A percentile compares a stretch with the other conserved stretches of the same genome.
Conservation (phyloP, 352 stramenopile species). For the Vaucheria bursata region DNA sequence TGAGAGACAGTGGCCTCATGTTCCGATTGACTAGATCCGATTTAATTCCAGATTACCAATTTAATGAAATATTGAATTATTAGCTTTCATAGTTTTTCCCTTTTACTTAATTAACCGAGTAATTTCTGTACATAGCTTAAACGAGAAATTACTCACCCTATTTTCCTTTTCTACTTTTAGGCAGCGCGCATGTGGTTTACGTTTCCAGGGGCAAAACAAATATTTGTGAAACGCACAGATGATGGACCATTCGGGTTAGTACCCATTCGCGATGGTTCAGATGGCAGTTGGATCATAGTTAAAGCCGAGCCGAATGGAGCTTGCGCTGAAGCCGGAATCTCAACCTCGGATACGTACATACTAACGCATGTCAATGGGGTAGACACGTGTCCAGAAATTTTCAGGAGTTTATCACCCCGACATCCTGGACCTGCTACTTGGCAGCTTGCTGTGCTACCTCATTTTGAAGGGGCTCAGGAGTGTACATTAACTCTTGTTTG, state of each 20-base stretch:
- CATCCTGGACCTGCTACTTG: not conserved
- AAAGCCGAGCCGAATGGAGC: not conserved
- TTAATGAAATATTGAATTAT: too few species aligned
- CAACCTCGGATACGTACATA: not conserved
- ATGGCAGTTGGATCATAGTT: not conserved
- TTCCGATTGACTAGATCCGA: too few species aligned
- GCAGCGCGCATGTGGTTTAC: not conserved
- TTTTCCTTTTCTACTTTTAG: not conserved
- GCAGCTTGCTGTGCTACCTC: not conserved
- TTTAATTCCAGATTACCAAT: too few species aligned
- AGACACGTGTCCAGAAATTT: not conserved
- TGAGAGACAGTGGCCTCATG: too few species aligned
- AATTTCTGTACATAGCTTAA: too few species aligned
- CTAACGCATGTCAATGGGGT: not conserved
- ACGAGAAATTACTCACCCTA: too few species aligned
- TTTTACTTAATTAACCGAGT: too few species aligned
- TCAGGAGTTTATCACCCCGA: not conserved
- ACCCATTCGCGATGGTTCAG: not conserved
- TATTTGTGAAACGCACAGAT: not conserved
- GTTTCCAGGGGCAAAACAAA: not conserved
- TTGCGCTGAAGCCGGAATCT: not conserved
- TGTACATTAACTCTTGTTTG: not conserved
- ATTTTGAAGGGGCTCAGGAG: not conserved
- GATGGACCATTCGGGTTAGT: not conserved
- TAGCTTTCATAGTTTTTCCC: too few species aligned